Evolutionary conservation across 805 yeast genomes (phyloP).

Genomic region (Nakazawaea populi): DNA sequence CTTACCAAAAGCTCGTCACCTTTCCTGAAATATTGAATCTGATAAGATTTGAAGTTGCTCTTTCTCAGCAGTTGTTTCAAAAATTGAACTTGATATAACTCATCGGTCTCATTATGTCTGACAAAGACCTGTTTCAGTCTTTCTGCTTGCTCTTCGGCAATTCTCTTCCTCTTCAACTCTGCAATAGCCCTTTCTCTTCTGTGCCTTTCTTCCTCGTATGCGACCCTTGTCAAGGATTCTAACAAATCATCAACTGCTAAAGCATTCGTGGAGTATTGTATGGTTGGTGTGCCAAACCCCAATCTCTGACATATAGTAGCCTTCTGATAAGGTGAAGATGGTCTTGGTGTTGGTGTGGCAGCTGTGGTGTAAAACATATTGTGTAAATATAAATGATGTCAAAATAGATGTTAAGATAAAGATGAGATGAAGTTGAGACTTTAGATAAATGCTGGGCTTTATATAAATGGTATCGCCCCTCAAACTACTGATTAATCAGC

Average conservation of each 20-base stretch:
- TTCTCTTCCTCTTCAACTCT: conserved; percentile 8
- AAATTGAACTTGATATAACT: conserved; percentile 4
- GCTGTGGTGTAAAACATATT: too few relatives aligned
- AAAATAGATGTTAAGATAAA: too few relatives aligned
- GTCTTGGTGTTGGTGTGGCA: neutral
- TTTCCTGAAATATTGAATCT: conserved; percentile 8
- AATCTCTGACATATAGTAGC: conserved; percentile 1
- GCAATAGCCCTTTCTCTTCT: conserved; percentile 1
- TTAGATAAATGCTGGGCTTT: too few relatives aligned
- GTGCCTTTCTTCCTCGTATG: conserved; percentile 5
- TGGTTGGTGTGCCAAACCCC: neutral
- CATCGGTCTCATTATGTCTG: conserved; percentile 2
- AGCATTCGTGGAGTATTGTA: too few relatives aligned
- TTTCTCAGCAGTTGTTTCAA: neutral
- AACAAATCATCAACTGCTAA: conserved; percentile 5
- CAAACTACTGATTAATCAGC: neutral
- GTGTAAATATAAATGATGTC: too few relatives aligned
- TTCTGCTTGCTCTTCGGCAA: neutral
- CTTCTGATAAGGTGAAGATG: neutral
- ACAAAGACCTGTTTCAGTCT: neutral
- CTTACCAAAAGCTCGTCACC: neutral
- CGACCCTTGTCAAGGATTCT: conserved; percentile 1
- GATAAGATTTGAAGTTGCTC: conserved; percentile 7
- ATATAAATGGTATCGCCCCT: too few relatives aligned
- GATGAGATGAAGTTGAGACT: too few relatives aligned